phyloP scores from a whole-genome alignment of 2,329 filamentous ascomycete species.

The Aspergillus pseudoterreus region DNA sequence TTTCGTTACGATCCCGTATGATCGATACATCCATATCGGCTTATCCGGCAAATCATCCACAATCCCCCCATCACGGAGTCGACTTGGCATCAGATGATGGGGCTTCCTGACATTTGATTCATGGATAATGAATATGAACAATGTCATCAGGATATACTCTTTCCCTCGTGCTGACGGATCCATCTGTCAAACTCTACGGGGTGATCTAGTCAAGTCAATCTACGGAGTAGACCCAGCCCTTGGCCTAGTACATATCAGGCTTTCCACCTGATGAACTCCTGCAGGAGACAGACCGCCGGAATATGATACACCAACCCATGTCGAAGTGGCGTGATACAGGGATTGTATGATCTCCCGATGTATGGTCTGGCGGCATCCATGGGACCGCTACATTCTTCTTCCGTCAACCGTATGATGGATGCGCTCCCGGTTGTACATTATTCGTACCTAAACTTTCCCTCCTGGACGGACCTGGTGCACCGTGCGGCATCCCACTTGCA shows the following conservation, averaged over 20 bases:
- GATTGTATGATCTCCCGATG: constrained; percentile 2
- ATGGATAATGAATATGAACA: not conserved
- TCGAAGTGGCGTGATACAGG: constrained; percentile 4
- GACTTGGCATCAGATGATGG: constrained; percentile 21
- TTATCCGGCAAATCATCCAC: constrained; percentile 15
- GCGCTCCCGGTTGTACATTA: not conserved
- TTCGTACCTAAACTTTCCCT: not conserved
- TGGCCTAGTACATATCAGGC: not conserved
- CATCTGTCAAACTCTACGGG: too few species aligned
- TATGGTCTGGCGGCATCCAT: not conserved
- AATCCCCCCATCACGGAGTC: constrained; percentile 2
- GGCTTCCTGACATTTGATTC: not conserved
- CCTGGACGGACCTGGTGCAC: not conserved
- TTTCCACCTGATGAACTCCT: not conserved
- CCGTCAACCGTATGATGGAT: not conserved
- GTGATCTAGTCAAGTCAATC: too few species aligned
- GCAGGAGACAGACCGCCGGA: too few species aligned
- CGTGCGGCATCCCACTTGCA: not conserved
- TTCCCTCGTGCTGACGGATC: too few species aligned
- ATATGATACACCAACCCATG: not conserved
- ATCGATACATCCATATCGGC: constrained; percentile 4
- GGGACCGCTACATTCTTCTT: not conserved
- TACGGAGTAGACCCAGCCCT: too few species aligned
- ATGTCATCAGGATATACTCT: too few species aligned
- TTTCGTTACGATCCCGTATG: too few species aligned